Evolutionary conservation across 2,329 filamentous ascomycete species (phyloP).

Genomic region (Capronia americana): DNA sequence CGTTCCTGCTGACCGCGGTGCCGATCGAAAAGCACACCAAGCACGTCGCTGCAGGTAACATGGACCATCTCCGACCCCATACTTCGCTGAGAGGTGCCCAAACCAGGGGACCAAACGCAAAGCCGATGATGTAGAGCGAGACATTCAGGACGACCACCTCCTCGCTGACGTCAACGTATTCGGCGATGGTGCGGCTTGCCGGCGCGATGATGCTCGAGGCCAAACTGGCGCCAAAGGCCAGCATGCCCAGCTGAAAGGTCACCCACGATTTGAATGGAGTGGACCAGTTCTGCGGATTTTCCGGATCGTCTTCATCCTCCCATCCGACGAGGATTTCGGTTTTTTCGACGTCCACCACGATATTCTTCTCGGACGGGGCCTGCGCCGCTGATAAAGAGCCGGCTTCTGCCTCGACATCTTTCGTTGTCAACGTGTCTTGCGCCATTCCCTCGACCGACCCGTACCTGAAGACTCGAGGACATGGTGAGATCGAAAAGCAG

Average conservation of each 20-base stretch:
- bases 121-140: slow-evolving; percentile 54
- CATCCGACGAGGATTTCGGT: slow-evolving; percentile 25
- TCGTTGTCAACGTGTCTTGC: background rate
- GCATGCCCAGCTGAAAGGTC: slow-evolving; percentile 57
- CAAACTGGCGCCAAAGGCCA: slow-evolving; percentile 58
- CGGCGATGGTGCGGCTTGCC: slow-evolving; percentile 52
- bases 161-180: slow-evolving; percentile 50
- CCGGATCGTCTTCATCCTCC: slow-evolving; percentile 29
- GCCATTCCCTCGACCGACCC: slow-evolving; percentile 4
- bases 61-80: slow-evolving; percentile 53
- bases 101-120: slow-evolving; percentile 50
- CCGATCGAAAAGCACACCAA: slow-evolving; percentile 57
- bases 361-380: slow-evolving; percentile 1
- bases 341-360: slow-evolving; percentile 11
- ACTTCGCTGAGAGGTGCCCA: slow-evolving; percentile 55
- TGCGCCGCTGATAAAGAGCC: background rate
- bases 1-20: slow-evolving; percentile 49
- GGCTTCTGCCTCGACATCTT: slow-evolving; percentile 13
- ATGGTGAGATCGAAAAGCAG: slow-evolving; percentile 10
- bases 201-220: slow-evolving; percentile 60
- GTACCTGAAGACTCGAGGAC: background rate
- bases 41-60: slow-evolving; percentile 52
- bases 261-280: slow-evolving; percentile 54
- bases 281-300: slow-evolving; percentile 58
- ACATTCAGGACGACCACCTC: slow-evolving; percentile 56